phyloP scores from a whole-genome alignment of 768 basidiomycete genomes.

The Amanita brunnescens region DNA sequence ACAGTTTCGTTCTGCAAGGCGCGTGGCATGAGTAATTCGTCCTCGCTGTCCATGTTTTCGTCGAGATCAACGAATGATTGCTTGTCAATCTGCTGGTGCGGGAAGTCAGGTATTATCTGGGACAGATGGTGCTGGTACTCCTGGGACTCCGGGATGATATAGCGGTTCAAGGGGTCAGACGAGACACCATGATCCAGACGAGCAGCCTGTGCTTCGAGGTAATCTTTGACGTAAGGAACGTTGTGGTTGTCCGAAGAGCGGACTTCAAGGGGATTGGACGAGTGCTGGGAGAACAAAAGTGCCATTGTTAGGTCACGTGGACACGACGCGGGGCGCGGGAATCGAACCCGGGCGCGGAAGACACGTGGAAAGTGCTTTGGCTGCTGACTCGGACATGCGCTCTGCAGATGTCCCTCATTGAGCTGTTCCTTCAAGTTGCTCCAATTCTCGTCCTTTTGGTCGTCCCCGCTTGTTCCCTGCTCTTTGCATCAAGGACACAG shows the following conservation, averaged over 20 bases:
- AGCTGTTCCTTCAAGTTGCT: slow-evolving; percentile 37
- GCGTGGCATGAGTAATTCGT: slow-evolving; percentile 21
- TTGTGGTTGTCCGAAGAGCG: slow-evolving; percentile 16
- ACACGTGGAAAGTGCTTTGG: no score
- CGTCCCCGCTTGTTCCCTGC: slow-evolving; percentile 42
- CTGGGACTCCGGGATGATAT: slow-evolving; percentile 5
- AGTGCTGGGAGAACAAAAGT: slow-evolving; percentile 21
- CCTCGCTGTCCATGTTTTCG: slow-evolving; percentile 43
- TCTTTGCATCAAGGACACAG: slow-evolving; percentile 26
- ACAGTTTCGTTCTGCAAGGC: slow-evolving; percentile 7
- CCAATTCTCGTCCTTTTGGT: slow-evolving; percentile 49
- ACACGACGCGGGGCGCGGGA: not conserved
- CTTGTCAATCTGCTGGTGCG: slow-evolving; percentile 3
- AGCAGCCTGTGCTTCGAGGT: slow-evolving; percentile 1
- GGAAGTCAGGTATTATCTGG: slow-evolving; percentile 5
- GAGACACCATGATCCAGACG: slow-evolving; percentile 7
- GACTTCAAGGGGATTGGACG: slow-evolving; percentile 24
- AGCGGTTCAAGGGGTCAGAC: slow-evolving; percentile 14
- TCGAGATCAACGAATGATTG: slow-evolving; percentile 34
- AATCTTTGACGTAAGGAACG: slow-evolving; percentile 10
- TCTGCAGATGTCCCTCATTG: slow-evolving; percentile 31
- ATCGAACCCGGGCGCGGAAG: not conserved
- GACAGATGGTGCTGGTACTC: slow-evolving; percentile 15
- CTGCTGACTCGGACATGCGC: slow-evolving; percentile 29
- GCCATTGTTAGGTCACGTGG: not conserved